Evolutionary conservation across 768 basidiomycete genomes (phyloP).

Genomic region (Psilocybe subaeruginosa): DNA sequence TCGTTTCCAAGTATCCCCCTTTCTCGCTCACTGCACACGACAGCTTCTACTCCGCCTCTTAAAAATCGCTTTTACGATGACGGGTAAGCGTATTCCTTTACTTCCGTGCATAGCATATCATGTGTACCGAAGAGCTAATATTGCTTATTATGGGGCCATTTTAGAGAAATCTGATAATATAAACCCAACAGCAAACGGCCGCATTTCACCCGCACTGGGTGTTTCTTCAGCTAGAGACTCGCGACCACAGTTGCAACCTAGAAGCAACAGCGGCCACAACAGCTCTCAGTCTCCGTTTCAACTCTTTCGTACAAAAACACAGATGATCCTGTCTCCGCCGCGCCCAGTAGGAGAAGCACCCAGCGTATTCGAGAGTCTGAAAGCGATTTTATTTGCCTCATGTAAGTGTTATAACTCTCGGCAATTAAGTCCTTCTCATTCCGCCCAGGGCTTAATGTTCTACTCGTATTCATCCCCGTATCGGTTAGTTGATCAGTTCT

Average conservation of each 20-base stretch:
- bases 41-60: too few species aligned
- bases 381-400: constrained; percentile 56
- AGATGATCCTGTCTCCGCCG: constrained; percentile 36
- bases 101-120: too few species aligned
- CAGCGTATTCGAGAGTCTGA: constrained; percentile 45
- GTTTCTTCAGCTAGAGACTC: neutral
- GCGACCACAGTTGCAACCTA: neutral
- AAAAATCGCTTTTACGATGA: too few species aligned
- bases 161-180: neutral
- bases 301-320: constrained; percentile 13
- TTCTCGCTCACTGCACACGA: neutral
- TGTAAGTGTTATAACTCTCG: constrained; percentile 42
- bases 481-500: constrained; percentile 46
- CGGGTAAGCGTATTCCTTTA: too few species aligned
- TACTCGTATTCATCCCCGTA: constrained; percentile 72
- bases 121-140: too few species aligned
- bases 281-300: neutral
- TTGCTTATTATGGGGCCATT: too few species aligned
- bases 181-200: too few species aligned
- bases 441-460: constrained; percentile 64
- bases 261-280: constrained; percentile 1
- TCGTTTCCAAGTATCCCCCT: neutral
- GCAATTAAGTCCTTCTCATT: neutral
- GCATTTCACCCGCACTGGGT: neutral
- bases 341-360: constrained; percentile 49